These are phyloP conservation scores for Citropsis articulata DNA, from an alignment of 345 rosid species.

Conservation along the genomic window DNA sequence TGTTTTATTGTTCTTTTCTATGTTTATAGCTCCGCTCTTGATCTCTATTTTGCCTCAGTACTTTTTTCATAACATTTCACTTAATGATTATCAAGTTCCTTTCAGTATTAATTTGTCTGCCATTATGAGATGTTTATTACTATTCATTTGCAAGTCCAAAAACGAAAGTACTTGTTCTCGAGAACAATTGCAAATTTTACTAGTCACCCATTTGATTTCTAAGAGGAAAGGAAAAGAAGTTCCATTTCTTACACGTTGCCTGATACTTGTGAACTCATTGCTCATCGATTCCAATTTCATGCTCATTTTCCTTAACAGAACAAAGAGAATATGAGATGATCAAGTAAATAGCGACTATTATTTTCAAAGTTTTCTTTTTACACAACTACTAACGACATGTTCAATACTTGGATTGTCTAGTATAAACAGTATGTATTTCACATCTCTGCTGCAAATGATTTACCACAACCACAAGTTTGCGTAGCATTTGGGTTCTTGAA, in stretches of 20 bases:
- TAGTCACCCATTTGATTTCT: not conserved
- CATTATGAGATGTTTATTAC: not conserved
- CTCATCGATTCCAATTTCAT: not conserved
- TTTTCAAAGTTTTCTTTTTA: not conserved
- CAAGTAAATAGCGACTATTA: no score
- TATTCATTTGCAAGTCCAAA: not conserved
- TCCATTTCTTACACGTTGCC: not conserved
- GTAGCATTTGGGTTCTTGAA: conserved; percentile 91
- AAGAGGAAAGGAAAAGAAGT: not conserved
- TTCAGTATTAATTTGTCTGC: no score
- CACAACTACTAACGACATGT: not conserved
- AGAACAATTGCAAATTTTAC: not conserved
- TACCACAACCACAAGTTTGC: conserved; percentile 69
- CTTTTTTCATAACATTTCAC: no score
- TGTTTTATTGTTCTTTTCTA: not conserved
- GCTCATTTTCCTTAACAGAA: no score
- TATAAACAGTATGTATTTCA: conserved; percentile 10
- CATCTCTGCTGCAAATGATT: conserved; percentile 43
- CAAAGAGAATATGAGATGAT: no score
- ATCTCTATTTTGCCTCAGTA: no score
- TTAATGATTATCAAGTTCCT: no score
- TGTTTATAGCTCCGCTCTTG: no score
- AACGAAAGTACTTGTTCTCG: not conserved
- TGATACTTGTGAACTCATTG: not conserved
- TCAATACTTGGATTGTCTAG: not conserved